Evolutionary conservation across 73 alveolate genomes (phyloP), one percentile per base, ranked within the genome.

Genomic region (Paramecium sonneborni): DNA sequence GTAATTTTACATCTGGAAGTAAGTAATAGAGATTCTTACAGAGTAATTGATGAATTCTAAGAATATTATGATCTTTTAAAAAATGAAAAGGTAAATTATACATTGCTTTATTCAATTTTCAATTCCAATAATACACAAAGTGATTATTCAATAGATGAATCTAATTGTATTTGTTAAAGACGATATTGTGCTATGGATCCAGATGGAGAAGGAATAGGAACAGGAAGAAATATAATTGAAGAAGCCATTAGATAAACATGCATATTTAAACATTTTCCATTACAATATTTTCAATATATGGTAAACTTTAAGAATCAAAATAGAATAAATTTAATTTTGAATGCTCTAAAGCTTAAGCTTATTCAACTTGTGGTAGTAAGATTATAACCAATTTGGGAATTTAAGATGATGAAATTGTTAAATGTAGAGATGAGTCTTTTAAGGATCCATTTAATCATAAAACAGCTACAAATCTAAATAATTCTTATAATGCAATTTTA

Each of bases 231-330:
- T 44, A 28, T 79, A 11, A 24, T 79, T 6, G 69, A 41, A 20
- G 90, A 79, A 79, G 32, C 18, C 14, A 3, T 79, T n/a, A 39
- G 90, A 43, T 38, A 79, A 79, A 30, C 34, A 10, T 79, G 90
- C 8, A 79, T 79, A 2, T 79, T 79, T 34, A 11, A 39, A 6
- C 1, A 15, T 7, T 20, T 12, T 44, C 52, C 44, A 41, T 3
- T 41, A 10, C 4, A 30, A 79, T 79, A 62, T 28, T 79, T 79
- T 79, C 6, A 20, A 38, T 79, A 79, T 21, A 79, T 79, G 90
- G 87, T 74, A 74, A n/a, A 18, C 11, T 0, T 18, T 11, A 20
- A 5, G 1, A 14, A 62, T 21, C 14, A 8, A 26, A 48, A 48
- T 62, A 62, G 90, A 34, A 32, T 37, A 3, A 3, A 72, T 72